A percentile compares a stretch with the other conserved stretches of the same genome.
Evolutionary conservation across 2,329 filamentous ascomycete species (phyloP).

Genomic region (Ophiostoma sp.): DNA sequence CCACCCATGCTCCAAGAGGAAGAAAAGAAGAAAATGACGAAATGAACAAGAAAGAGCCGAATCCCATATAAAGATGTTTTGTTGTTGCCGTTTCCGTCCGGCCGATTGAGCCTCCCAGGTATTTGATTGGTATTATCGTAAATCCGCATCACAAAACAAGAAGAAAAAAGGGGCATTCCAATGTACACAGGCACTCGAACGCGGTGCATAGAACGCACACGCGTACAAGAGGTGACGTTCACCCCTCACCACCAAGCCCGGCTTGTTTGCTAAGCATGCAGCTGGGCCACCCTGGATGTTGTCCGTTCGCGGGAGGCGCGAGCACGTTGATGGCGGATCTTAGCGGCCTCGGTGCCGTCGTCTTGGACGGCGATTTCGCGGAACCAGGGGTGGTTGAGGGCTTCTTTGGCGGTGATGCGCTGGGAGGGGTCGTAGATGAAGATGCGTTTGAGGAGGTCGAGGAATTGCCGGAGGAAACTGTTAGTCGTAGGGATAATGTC

Average conservation of each 20-base stretch:
- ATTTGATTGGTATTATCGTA: not conserved
- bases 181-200: not conserved
- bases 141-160: constrained; percentile 7
- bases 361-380: constrained; percentile 63
- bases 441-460: constrained; percentile 65
- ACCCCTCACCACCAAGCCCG: not conserved
- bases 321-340: constrained; percentile 56
- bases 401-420: constrained; percentile 66
- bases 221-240: not conserved
- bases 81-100: not conserved
- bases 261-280: not conserved
- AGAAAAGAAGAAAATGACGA: not conserved
- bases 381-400: constrained; percentile 68
- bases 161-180: not conserved
- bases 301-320: constrained; percentile 22
- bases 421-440: constrained; percentile 67
- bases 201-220: no score
- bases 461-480: constrained; percentile 61
- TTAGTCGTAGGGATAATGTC: constrained; percentile 64
- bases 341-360: constrained; percentile 67
- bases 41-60: not conserved
- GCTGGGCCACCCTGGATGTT: not conserved
- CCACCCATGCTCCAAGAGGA: constrained; percentile 6
- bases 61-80: not conserved
- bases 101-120: constrained; percentile 8